phyloP scores from a whole-genome alignment of 1,284 basidiomycete species.

The Meira nashicola region DNA sequence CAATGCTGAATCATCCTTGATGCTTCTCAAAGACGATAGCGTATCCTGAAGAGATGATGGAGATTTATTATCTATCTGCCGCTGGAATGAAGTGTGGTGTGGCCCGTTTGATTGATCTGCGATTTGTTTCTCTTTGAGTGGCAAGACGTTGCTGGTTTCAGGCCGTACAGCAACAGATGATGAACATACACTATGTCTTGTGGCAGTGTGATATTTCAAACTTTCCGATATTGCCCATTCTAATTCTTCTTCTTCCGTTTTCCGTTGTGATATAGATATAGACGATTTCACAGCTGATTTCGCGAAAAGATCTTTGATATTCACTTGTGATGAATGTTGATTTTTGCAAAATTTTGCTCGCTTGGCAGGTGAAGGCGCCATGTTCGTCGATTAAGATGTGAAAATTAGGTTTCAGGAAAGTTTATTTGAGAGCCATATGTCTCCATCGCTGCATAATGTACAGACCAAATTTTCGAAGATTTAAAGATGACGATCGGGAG shows the following conservation, averaged over 20 bases:
- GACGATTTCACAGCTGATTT: neutral
- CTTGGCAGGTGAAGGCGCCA: constrained; percentile 1
- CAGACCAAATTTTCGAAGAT: no score
- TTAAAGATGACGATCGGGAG: no score
- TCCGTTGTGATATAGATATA: neutral
- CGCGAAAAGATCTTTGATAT: constrained; percentile 4
- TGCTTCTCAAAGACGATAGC: neutral
- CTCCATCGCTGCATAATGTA: no score
- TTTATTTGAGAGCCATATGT: no score
- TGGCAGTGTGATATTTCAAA: neutral
- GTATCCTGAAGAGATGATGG: neutral
- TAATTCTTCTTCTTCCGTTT: constrained; percentile 14
- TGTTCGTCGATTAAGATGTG: neutral
- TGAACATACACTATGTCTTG: no score
- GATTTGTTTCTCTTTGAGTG: neutral
- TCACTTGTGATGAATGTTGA: neutral
- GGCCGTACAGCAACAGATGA: neutral
- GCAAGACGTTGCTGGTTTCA: neutral
- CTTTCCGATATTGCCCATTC: constrained; percentile 20
- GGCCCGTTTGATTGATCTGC: neutral
- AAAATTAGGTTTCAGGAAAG: no score
- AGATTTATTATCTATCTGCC: neutral
- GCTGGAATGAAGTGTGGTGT: neutral
- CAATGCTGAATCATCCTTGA: no score
- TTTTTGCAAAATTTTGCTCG: neutral